Conservation (phyloP, 2,329 filamentous ascomycete genomes). For the Cercospora janseana region DNA sequence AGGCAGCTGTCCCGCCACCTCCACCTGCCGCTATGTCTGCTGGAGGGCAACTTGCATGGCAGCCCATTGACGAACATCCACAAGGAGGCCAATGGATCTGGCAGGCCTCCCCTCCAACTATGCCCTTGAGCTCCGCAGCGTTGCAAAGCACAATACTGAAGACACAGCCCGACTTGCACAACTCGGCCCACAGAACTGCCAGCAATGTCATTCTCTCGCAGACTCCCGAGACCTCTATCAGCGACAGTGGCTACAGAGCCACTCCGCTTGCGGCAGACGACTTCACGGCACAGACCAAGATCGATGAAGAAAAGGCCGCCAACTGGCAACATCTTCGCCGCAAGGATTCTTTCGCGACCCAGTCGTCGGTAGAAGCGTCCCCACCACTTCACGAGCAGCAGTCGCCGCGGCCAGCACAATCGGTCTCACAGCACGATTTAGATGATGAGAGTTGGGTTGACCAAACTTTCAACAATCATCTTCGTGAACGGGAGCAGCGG, state of each 20-base stretch:
- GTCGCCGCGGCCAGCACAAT: slow-evolving; percentile 10
- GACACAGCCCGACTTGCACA: neutral
- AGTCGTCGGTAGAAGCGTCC: neutral
- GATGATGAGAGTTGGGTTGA: slow-evolving; percentile 18
- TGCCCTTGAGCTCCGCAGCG: neutral
- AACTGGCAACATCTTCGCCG: slow-evolving; percentile 31
- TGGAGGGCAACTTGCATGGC: slow-evolving; percentile 11
- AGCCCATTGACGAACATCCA: slow-evolving; percentile 9
- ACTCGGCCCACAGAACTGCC: neutral
- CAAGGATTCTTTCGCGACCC: neutral
- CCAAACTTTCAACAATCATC: slow-evolving; percentile 14
- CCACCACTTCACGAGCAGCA: slow-evolving; percentile 10
- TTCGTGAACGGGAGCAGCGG: slow-evolving; percentile 13
- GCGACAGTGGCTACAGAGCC: slow-evolving; percentile 24
- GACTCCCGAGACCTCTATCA: neutral
- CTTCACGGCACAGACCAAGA: slow-evolving; percentile 2
- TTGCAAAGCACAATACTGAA: neutral
- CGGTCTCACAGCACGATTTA: slow-evolving; percentile 13
- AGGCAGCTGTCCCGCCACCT: slow-evolving; percentile 1
- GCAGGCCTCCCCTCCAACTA: slow-evolving; percentile 1
- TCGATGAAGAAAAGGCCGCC: slow-evolving; percentile 21
- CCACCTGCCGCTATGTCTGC: neutral
- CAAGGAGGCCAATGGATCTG: slow-evolving; percentile 10
- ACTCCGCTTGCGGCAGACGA: slow-evolving; percentile 26
- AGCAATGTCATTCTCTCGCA: neutral